These are phyloP conservation scores for Lobulomyces angularis DNA, from an alignment of 192 early-diverging fungal species.

Conservation along the genomic window DNA sequence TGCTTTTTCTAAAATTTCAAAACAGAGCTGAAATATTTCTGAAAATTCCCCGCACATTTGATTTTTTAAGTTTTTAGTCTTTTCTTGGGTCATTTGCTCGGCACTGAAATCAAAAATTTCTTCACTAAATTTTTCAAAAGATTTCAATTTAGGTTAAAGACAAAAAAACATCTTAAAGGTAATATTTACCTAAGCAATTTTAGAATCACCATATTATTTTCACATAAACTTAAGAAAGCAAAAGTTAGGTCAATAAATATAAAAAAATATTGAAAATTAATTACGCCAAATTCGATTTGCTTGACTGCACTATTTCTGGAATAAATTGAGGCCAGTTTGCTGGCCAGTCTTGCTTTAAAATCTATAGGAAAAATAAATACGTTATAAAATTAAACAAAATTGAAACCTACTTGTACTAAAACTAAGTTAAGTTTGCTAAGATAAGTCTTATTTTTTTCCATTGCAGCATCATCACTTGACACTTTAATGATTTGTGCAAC, in stretches of 20 bases:
- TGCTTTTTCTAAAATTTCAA: slow-evolving; percentile 86
- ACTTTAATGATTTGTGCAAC: slow-evolving; percentile 83
- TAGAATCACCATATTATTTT: slow-evolving; percentile 99
- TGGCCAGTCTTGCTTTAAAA: slow-evolving; percentile 99
- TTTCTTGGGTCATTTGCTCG: slow-evolving; percentile 95
- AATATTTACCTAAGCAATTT: slow-evolving; percentile 75
- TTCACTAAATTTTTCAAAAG: slow-evolving; percentile 51
- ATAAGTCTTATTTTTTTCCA: slow-evolving; percentile 64
- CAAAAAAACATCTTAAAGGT: slow-evolving; percentile 1
- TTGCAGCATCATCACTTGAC: slow-evolving; percentile 72
- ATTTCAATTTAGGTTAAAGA: slow-evolving; percentile 11
- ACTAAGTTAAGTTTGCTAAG: slow-evolving; percentile 92
- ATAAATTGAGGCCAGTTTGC: slow-evolving; percentile 98
- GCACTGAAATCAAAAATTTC: slow-evolving; percentile 99
- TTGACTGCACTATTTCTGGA: slow-evolving; percentile 92
- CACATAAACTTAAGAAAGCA: too few species aligned
- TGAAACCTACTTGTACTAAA: slow-evolving; percentile 73
- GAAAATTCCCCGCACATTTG: slow-evolving; percentile 92
- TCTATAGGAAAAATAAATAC: slow-evolving; percentile 35
- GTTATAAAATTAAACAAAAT: neutral
- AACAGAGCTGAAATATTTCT: slow-evolving; percentile 89
- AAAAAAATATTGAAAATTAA: too few species aligned
- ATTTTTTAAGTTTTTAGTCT: slow-evolving; percentile 85
- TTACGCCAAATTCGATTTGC: slow-evolving; percentile 79
- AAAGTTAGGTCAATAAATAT: too few species aligned